Conservation (phyloP, 441 rosid genomes). For the Adansonia gregorii region DNA sequence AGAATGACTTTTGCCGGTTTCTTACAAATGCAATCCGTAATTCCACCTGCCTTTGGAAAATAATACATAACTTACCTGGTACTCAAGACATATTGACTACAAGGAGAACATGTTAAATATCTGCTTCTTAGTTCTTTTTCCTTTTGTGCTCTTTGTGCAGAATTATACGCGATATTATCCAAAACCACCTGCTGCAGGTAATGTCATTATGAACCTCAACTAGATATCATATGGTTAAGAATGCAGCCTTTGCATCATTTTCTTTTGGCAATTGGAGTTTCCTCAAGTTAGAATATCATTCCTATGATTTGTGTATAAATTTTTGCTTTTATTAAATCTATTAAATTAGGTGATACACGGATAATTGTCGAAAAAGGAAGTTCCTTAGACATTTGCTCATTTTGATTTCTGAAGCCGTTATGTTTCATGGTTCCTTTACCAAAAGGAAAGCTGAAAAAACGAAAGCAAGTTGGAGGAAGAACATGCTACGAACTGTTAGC, state of each 20-base stretch:
- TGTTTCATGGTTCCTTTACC: not conserved
- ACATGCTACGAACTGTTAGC: not conserved
- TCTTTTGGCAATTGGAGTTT: constrained; percentile 5
- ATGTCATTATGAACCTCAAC: constrained; percentile 27
- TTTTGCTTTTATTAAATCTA: not conserved
- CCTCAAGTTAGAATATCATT: constrained; percentile 8
- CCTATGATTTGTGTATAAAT: not conserved
- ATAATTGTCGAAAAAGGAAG: not conserved
- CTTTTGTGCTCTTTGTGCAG: constrained; percentile 48
- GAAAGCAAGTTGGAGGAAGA: not conserved
- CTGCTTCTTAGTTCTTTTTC: constrained; percentile 17
- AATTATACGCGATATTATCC: constrained; percentile 97
- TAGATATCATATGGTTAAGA: constrained; percentile 12
- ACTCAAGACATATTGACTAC: not conserved
- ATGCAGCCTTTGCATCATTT: constrained; percentile 21
- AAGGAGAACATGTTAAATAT: not conserved
- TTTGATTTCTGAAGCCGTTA: not conserved
- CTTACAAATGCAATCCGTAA: not conserved
- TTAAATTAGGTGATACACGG: not conserved
- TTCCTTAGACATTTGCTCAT: not conserved
- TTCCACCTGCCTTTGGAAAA: constrained; percentile 9
- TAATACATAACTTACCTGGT: constrained; percentile 18
- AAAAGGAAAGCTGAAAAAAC: not conserved
- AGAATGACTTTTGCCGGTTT: not conserved
- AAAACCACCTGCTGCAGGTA: constrained; percentile 96